Percentiles rank a stretch among this genome's conserved stretches.
Evolutionary conservation across 768 basidiomycete genomes (phyloP).

Genomic region (Strobilomyces dryophilus): DNA sequence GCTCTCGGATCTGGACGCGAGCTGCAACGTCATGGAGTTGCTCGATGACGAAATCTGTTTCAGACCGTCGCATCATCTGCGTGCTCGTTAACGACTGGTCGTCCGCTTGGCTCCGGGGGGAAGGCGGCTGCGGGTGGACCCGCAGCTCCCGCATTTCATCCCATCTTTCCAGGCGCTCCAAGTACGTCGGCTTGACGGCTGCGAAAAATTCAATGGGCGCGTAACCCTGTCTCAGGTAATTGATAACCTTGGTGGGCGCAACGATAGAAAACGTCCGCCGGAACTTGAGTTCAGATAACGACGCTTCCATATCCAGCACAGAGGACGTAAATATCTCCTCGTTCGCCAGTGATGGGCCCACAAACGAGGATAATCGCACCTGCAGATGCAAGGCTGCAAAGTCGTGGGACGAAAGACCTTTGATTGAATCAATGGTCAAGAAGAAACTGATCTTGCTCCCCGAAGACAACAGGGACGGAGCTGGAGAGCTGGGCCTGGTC

Average conservation of each 20-base stretch:
- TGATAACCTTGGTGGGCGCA: constrained; percentile 66
- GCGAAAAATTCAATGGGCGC: constrained; percentile 92
- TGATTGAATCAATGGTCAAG: constrained; percentile 80
- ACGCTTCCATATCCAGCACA: constrained; percentile 66
- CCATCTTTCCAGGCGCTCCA: constrained; percentile 90
- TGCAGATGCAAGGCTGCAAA: constrained; percentile 86
- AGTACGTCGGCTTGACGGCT: constrained; percentile 70
- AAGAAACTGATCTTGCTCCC: constrained; percentile 85
- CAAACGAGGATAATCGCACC: constrained; percentile 81
- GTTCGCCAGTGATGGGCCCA: constrained; percentile 60
- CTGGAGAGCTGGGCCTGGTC: constrained; percentile 74
- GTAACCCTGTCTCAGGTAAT: constrained; percentile 70
- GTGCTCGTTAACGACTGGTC: constrained; percentile 36
- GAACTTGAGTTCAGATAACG: constrained; percentile 79
- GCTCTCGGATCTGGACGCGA: constrained; percentile 82
- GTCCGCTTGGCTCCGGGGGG: constrained; percentile 30
- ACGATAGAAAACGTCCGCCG: constrained; percentile 78
- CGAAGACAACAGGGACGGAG: constrained; percentile 58
- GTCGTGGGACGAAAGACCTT: constrained; percentile 86
- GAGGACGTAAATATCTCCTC: constrained; percentile 84
- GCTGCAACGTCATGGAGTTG: constrained; percentile 90
- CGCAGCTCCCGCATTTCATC: constrained; percentile 87
- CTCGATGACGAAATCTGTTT: constrained; percentile 85
- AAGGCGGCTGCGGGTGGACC: constrained; percentile 37
- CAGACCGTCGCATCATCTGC: constrained; percentile 86